These are phyloP conservation scores for Aureobasidium sp. DNA, from an alignment of 2,329 filamentous ascomycete genomes.

Conservation along the genomic window DNA sequence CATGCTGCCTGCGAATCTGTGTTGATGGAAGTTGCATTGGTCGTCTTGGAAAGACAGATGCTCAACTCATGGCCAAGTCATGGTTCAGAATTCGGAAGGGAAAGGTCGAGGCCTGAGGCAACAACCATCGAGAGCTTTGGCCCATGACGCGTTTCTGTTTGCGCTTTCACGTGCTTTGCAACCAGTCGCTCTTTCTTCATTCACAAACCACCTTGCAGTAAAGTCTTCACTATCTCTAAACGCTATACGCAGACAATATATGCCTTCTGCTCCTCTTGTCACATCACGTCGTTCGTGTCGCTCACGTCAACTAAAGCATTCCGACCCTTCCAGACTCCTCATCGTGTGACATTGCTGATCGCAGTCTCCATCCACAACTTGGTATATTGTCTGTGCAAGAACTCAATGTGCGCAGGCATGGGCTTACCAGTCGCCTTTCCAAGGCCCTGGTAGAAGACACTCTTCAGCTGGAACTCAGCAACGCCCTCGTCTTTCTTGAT, in stretches of 20 bases:
- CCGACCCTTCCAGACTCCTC: not conserved
- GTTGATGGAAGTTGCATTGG: not conserved
- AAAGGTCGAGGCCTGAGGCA: not conserved
- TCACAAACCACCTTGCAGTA: not conserved
- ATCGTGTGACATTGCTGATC: conserved; percentile 32
- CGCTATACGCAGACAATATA: not conserved
- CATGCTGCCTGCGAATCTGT: conserved; percentile 21
- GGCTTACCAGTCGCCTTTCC: conserved; percentile 37
- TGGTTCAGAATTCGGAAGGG: not conserved
- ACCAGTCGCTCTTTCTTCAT: not conserved
- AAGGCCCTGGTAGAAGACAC: conserved; percentile 52
- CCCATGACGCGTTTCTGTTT: conserved; percentile 4
- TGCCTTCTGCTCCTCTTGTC: not conserved
- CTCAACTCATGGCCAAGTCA: not conserved
- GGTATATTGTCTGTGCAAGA: conserved; percentile 49
- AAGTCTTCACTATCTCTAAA: no score
- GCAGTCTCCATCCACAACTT: conserved; percentile 52
- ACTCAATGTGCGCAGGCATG: conserved; percentile 42
- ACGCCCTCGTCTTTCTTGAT: conserved; percentile 53
- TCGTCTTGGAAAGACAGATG: not conserved
- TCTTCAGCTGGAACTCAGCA: conserved; percentile 60
- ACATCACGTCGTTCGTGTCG: not conserved
- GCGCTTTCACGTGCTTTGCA: conserved; percentile 3
- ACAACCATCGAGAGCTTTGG: not conserved
- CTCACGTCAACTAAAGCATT: not conserved